These are phyloP conservation scores for Clarkia xantiana DNA, from an alignment of 345 rosid genomes.

Conservation along the genomic window DNA sequence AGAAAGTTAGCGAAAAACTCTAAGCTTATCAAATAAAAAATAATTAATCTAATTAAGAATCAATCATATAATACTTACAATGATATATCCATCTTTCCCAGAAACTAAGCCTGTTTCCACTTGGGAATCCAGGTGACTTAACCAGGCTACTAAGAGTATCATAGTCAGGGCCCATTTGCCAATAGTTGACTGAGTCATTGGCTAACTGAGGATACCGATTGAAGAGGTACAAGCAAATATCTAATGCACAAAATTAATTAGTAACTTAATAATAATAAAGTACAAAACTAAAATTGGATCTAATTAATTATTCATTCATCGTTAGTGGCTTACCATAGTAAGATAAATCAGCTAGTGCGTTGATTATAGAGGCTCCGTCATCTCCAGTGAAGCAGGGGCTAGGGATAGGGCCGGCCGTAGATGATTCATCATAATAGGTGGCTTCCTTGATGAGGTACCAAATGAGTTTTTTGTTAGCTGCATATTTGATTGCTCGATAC, in stretches of 20 bases:
- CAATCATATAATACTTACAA: background rate
- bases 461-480: conserved; percentile 1
- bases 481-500: background rate
- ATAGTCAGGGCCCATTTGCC: too few relatives aligned
- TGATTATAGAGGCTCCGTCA: background rate
- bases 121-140: conserved; percentile 1
- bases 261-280: too few relatives aligned
- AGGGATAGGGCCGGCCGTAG: background rate
- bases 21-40: too few relatives aligned
- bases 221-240: background rate
- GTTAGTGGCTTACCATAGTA: too few relatives aligned
- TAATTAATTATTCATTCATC: too few relatives aligned
- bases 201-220: conserved; percentile 5
- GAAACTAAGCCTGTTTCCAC: conserved; percentile 2
- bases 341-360: too few relatives aligned
- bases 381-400: conserved; percentile 6
- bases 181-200: too few relatives aligned
- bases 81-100: conserved; percentile 8
- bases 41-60: background rate
- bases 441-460: conserved; percentile 3
- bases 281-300: too few relatives aligned
- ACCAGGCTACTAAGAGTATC: background rate
- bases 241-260: background rate
- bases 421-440: too few relatives aligned
- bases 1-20: too few relatives aligned